Evolutionary conservation across 108 stramenopile genomes (phyloP).

Genomic region (Aurantiochytrium sp.): DNA sequence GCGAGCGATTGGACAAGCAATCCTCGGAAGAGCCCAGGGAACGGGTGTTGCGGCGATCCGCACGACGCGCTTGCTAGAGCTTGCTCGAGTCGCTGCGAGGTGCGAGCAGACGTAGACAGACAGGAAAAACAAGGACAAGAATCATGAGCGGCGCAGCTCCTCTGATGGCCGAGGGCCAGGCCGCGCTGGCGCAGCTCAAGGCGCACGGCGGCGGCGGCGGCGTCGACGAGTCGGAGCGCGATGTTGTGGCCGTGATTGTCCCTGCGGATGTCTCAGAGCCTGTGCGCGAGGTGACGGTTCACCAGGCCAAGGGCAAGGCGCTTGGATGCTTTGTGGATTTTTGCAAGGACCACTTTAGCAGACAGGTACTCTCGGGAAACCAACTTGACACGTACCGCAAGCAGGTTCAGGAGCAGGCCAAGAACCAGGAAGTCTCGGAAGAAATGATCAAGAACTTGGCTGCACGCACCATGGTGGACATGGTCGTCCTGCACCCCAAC

Average conservation of each 20-base stretch:
- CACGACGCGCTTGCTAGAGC: too few species aligned
- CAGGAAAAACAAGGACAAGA: not conserved
- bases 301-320: not conserved
- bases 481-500: conserved; percentile 13
- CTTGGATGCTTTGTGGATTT: not conserved
- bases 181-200: not conserved
- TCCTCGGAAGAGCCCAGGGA: too few species aligned
- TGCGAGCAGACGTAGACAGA: too few species aligned
- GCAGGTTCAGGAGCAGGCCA: conserved; percentile 14
- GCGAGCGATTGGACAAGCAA: too few species aligned
- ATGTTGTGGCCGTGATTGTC: not conserved
- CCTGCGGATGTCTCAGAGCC: not conserved
- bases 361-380: not conserved
- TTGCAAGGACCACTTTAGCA: conserved; percentile 1
- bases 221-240: not conserved
- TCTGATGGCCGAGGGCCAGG: not conserved
- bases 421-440: not conserved
- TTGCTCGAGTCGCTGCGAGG: too few species aligned
- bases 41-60: too few species aligned
- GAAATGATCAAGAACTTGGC: not conserved
- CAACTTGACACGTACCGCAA: not conserved
- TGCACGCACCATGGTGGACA: not conserved
- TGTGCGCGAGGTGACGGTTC: not conserved
- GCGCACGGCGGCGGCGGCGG: not conserved
- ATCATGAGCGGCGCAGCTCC: not conserved